A percentile compares a stretch with the other conserved stretches of the same genome.
Conservation (phyloP, 306 rosid genomes). For the Notholithocarpus densiflorus region DNA sequence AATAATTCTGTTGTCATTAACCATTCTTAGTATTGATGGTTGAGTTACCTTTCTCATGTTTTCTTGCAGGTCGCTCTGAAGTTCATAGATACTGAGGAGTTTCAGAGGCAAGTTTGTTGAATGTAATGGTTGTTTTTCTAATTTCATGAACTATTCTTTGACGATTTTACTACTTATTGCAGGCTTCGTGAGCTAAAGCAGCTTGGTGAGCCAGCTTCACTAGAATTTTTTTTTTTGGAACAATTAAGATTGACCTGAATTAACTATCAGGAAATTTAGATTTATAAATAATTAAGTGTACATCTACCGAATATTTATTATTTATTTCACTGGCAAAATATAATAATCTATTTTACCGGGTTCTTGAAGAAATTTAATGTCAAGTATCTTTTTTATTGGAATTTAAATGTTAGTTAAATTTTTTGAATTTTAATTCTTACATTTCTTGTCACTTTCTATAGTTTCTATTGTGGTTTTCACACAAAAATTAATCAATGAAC, state of each 20-base stretch:
- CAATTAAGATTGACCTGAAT: not conserved
- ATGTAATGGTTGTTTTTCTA: not conserved
- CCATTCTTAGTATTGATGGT: not conserved
- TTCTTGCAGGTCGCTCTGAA: conserved; percentile 37
- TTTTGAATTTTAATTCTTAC: not conserved
- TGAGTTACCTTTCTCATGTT: not conserved
- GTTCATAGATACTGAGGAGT: conserved; percentile 52
- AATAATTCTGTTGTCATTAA: not conserved
- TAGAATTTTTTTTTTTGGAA: not conserved
- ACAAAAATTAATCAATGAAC: not conserved
- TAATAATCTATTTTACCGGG: not conserved
- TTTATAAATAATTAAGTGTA: not conserved
- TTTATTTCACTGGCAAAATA: not conserved
- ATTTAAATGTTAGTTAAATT: not conserved
- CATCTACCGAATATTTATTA: not conserved
- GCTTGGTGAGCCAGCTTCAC: conserved; percentile 34
- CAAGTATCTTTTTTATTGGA: not conserved
- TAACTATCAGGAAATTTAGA: not conserved
- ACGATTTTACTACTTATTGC: conserved; percentile 14
- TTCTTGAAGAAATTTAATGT: not conserved
- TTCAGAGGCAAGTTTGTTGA: conserved; percentile 46
- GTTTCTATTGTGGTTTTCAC: not conserved
- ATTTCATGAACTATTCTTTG: not conserved
- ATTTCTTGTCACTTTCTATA: not conserved
- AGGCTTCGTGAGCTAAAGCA: conserved; percentile 55